phyloP scores from a whole-genome alignment of 805 yeast genomes.

The Ogataea methylovora region DNA sequence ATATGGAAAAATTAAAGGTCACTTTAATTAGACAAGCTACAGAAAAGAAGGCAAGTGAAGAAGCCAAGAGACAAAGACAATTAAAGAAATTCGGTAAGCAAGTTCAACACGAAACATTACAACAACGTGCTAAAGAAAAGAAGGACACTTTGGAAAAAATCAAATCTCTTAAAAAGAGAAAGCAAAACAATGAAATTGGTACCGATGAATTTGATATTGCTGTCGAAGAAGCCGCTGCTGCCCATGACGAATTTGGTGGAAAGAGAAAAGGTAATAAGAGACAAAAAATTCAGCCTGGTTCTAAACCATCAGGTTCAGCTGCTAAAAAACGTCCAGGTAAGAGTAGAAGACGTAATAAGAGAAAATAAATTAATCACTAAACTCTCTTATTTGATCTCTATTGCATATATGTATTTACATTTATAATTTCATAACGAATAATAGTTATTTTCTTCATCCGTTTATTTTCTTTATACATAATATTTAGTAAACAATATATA shows the following conservation, averaged over 20 bases:
- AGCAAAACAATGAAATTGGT: constrained; percentile 66
- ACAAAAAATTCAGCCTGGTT: constrained; percentile 56
- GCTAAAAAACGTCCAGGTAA: constrained; percentile 44
- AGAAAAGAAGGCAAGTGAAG: constrained; percentile 85
- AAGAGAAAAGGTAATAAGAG: constrained; percentile 49
- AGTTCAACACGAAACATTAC: constrained; percentile 89
- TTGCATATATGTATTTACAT: not conserved
- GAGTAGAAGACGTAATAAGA: constrained; percentile 37
- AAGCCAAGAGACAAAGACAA: constrained; percentile 89
- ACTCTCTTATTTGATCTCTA: not conserved
- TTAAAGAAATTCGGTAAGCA: constrained; percentile 97
- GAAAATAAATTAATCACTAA: constrained; percentile 4
- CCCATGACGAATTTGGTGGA: constrained; percentile 36
- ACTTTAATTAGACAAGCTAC: constrained; percentile 70
- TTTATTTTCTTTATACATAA: not conserved
- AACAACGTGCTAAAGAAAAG: constrained; percentile 90
- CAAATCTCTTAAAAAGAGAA: constrained; percentile 83
- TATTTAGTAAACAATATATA: not conserved
- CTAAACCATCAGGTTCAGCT: constrained; percentile 16
- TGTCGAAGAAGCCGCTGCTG: constrained; percentile 80
- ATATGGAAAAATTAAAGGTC: constrained; percentile 87
- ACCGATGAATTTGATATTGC: constrained; percentile 83
- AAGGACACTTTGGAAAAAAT: constrained; percentile 83
- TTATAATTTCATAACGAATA: not conserved
- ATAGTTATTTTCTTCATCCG: not conserved